Conservation (phyloP, 1,284 basidiomycete genomes). For the Tilletia indica region DNA sequence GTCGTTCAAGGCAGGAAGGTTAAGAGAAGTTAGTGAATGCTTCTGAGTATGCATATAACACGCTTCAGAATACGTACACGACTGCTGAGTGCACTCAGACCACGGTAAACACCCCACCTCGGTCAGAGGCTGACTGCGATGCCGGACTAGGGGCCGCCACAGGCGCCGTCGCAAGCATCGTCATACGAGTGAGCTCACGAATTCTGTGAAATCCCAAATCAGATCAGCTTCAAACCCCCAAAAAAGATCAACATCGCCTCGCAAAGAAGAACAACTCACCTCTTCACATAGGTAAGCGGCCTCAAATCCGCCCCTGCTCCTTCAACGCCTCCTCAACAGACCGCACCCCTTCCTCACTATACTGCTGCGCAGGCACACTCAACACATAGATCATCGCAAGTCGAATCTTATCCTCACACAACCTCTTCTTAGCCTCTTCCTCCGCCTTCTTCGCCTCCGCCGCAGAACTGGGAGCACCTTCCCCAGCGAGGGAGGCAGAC, state of each 20-base stretch:
- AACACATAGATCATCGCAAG: conserved; percentile 92
- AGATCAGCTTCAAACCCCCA: background rate
- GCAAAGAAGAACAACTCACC: conserved; percentile 55
- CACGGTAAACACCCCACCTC: conserved; percentile 74
- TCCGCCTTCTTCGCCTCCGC: conserved; percentile 14
- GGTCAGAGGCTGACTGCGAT: conserved; percentile 51
- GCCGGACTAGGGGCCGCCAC: conserved; percentile 58
- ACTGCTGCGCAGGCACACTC: conserved; percentile 73
- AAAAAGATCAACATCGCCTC: background rate
- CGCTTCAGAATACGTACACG: conserved; percentile 63
- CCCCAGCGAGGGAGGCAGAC: background rate
- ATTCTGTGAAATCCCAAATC: conserved; percentile 58
- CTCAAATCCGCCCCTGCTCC: conserved; percentile 68
- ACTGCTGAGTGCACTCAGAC: conserved; percentile 88
- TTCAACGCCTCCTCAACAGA: conserved; percentile 67
- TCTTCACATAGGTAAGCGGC: conserved; percentile 89
- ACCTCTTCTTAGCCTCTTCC: background rate
- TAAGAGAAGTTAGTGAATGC: conserved; percentile 12
- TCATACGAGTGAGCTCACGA: conserved; percentile 86
- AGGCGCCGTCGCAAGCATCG: conserved; percentile 77
- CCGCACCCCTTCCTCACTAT: conserved; percentile 79
- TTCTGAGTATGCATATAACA: background rate
- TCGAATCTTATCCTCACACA: conserved; percentile 75
- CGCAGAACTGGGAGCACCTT: background rate
- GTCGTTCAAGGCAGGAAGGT: conserved; percentile 2